phyloP scores from a whole-genome alignment of 192 early-diverging fungal species.

The Powellomyces hirtus region DNA sequence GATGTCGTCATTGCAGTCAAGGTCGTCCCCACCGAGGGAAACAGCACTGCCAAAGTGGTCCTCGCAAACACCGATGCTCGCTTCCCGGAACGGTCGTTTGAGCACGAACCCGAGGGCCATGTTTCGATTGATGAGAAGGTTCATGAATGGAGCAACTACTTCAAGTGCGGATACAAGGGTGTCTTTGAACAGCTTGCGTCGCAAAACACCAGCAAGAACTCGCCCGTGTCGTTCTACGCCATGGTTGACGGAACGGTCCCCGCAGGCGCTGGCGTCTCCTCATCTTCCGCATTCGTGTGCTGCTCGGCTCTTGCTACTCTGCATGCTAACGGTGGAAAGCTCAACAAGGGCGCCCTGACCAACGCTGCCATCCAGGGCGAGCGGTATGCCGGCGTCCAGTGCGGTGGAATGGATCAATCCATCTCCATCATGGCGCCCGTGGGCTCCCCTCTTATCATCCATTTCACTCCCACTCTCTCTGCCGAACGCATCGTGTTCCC shows the following conservation, averaged over 20 bases:
- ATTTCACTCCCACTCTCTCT: constrained; percentile 76
- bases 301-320: constrained; percentile 69
- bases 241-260: constrained; percentile 82
- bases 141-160: constrained; percentile 89
- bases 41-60: constrained; percentile 28
- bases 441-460: constrained; percentile 71
- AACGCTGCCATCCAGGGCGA: constrained; percentile 78
- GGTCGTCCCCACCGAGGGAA: not conserved
- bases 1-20: constrained; percentile 59
- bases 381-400: constrained; percentile 74
- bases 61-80: constrained; percentile 57
- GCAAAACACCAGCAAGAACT: constrained; percentile 20
- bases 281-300: constrained; percentile 83
- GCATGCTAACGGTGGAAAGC: constrained; percentile 44
- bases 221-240: constrained; percentile 57
- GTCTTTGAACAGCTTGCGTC: constrained; percentile 52
- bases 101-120: constrained; percentile 44
- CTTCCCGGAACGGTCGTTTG: constrained; percentile 51
- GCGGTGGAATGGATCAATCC: constrained; percentile 87
- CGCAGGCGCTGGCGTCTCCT: constrained; percentile 78
- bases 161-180: constrained; percentile 86
- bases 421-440: constrained; percentile 75
- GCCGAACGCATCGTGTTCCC: constrained; percentile 65
- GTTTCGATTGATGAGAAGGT: constrained; percentile 69
- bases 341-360: constrained; percentile 56